Evolutionary conservation across 1,284 basidiomycete species (phyloP), one percentile per base, ranked within the genome.

Genomic region (Vanrija sp.): DNA sequence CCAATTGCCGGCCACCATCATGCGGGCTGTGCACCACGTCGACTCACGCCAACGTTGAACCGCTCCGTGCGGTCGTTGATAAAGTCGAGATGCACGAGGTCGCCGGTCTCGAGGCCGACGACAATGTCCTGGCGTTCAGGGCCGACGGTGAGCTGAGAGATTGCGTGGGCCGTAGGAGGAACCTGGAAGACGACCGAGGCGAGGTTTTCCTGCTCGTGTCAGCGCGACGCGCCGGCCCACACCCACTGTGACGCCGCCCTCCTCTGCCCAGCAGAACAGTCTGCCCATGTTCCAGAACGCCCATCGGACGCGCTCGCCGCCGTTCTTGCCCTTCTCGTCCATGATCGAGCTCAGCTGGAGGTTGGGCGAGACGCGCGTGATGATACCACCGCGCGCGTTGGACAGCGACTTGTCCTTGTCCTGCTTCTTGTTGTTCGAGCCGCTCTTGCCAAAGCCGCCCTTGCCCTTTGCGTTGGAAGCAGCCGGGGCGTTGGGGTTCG

Each of bases 31-130:
- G n/a, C 35, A 16, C 22, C 3, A 19, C 35, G 35, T 22, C 19
- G 9, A 73, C 80, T 66, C 66, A 86, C 89, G 72, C 86, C 85
- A 72, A 97, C 97, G 78, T 98, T 98, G 50, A 97, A 79, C 23
- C 94, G 88, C 8, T 83, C 84, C 68, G 97, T 98, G 41, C 88
- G 85, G 15, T 71, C 72, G 15, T 66, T 38, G 83, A 87, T 45
- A 82, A 83, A 66, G 91, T 86, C 45, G 56, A 96, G 81, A 89
- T 93, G 96, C 47, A 98, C 77, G 22, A 98, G 79, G 74, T 98
- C 95, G 15, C 95, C 95, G 0, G 90, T 88, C 60, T 80, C 82
- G 69, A 98, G 98, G 3, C 95, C 95, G 63, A 98, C 87, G 51
- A 98, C 82, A 12, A 97, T 81, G 69, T 98, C 96, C 38, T 98